phyloP scores from a whole-genome alignment of 2,329 filamentous ascomycete genomes.

The Colletotrichum euphorbiae region DNA sequence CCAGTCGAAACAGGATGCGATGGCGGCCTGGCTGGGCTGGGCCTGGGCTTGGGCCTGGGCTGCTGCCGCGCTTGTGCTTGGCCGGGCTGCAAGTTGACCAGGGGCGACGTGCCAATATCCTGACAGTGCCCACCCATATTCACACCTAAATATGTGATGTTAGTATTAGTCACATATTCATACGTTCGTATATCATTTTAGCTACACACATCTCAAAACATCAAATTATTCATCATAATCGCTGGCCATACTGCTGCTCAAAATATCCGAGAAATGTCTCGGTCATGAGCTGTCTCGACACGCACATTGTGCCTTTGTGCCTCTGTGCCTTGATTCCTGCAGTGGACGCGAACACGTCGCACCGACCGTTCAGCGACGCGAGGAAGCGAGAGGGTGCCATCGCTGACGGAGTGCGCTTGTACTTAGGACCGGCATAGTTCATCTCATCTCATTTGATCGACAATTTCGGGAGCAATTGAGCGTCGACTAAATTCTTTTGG shows the following conservation, averaged over 20 bases:
- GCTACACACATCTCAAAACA: no score
- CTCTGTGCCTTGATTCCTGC: not conserved
- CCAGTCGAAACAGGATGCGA: not conserved
- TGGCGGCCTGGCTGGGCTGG: not conserved
- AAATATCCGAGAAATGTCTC: constrained; percentile 31
- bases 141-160: no score
- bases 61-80: not conserved
- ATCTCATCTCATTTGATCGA: constrained; percentile 5
- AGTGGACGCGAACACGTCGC: not conserved
- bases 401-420: not conserved
- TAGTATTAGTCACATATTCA: no score
- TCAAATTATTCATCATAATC: no score
- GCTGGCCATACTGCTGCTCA: no score
- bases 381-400: not conserved
- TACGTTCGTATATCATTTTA: no score
- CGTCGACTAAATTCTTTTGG: no score
- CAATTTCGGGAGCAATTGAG: not conserved
- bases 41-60: not conserved
- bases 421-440: not conserved
- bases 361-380: not conserved
- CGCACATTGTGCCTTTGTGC: constrained; percentile 18
- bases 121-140: no score
- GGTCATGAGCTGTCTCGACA: not conserved
- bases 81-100: not conserved
- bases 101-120: constrained; percentile 34